Evolutionary conservation across 2,329 filamentous ascomycete genomes (phyloP).

Genomic region (Aspergillus intermedius): DNA sequence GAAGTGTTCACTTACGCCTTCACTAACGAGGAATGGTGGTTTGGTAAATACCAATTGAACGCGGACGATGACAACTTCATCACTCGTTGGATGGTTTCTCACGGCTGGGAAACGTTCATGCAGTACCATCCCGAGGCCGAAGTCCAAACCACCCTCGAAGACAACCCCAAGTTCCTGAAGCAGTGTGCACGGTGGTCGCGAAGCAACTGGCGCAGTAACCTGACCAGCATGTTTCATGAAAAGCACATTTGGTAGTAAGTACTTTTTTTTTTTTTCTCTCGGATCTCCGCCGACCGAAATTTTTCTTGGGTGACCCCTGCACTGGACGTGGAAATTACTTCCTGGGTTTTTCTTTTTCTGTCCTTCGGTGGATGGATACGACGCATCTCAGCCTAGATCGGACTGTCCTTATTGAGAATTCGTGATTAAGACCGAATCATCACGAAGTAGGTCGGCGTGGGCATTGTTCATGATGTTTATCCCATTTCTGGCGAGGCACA

Average conservation of each 20-base stretch:
- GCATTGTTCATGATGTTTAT: neutral
- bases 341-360: neutral
- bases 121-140: constrained; percentile 89
- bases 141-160: constrained; percentile 87
- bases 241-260: constrained; percentile 81
- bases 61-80: constrained; percentile 98
- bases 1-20: constrained; percentile 81
- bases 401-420: constrained; percentile 10
- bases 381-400: neutral
- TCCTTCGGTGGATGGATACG: neutral
- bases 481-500: constrained; percentile 11
- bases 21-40: constrained; percentile 80
- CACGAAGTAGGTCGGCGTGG: constrained; percentile 1
- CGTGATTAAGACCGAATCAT: constrained; percentile 5
- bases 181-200: constrained; percentile 93
- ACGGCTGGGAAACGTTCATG: constrained; percentile 90
- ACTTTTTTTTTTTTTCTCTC: constrained; percentile 4
- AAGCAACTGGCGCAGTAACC: constrained; percentile 96
- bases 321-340: neutral
- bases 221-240: constrained; percentile 80
- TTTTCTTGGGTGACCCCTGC: neutral
- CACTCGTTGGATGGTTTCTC: constrained; percentile 87
- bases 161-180: constrained; percentile 79
- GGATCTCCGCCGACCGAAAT: neutral
- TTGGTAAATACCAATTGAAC: constrained; percentile 76